Percentiles rank a stretch among this genome's conserved stretches.
These are phyloP conservation scores for Tylopilus rubrobrunneus DNA, from an alignment of 768 basidiomycete species.

Conservation along the genomic window DNA sequence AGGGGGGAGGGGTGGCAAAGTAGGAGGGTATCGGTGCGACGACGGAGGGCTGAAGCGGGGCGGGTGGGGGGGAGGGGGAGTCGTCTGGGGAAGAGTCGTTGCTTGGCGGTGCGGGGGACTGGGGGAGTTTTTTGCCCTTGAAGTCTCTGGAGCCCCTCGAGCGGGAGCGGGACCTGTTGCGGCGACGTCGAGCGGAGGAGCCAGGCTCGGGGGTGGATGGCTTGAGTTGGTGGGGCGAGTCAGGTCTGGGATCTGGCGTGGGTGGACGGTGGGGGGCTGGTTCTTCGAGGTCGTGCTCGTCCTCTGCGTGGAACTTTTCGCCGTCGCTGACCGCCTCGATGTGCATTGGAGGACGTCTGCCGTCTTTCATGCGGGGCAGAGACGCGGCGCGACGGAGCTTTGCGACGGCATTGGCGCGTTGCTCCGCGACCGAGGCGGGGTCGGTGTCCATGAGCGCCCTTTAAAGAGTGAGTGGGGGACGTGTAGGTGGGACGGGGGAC, in stretches of 20 bases:
- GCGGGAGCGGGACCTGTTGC: conserved; percentile 65
- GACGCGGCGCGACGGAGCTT: conserved; percentile 91
- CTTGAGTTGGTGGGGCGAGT: conserved; percentile 27
- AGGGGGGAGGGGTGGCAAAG: conserved; percentile 39
- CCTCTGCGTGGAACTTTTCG: conserved; percentile 51
- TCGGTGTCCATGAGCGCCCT: conserved; percentile 32
- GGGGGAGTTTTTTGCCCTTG: conserved; percentile 55
- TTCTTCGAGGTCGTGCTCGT: conserved; percentile 19
- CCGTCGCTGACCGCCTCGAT: conserved; percentile 80
- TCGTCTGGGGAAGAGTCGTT: conserved; percentile 74
- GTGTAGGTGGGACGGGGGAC: background rate
- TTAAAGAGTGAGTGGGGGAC: background rate
- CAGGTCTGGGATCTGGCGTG: conserved; percentile 22
- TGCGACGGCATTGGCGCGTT: conserved; percentile 83
- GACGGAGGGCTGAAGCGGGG: conserved; percentile 27
- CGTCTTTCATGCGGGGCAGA: conserved; percentile 87
- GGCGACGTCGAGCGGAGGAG: conserved; percentile 50
- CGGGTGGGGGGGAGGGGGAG: conserved; percentile 30
- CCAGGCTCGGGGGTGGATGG: conserved; percentile 41
- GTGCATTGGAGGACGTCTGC: conserved; percentile 84
- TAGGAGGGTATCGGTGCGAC: conserved; percentile 57
- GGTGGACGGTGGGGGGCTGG: conserved; percentile 5
- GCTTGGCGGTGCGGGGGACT: conserved; percentile 47
- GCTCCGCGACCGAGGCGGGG: conserved; percentile 54
- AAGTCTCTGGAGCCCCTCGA: conserved; percentile 67